Evolutionary conservation across 129 eudicot genomes (phyloP), one percentile per base, ranked within the genome.

Genomic region (Flaveria bidentis): DNA sequence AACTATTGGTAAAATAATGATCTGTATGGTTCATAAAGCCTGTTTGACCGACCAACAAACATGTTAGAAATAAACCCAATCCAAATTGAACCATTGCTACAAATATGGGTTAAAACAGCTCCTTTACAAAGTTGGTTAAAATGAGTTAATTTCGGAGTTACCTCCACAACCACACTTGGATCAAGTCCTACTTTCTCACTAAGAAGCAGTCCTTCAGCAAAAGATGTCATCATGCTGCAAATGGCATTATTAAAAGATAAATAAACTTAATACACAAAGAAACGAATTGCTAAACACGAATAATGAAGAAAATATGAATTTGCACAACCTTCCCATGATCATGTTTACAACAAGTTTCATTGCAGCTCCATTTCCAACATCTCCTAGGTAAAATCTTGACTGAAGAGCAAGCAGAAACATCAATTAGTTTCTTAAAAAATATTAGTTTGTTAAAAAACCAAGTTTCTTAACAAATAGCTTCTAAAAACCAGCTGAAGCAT

Each of bases 341-440:
- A 94, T 94, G 79, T 94, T 94, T 70, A 94, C 98, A 52, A 94
- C 97, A 76, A 90, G 97, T 80, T 94, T 94, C 97, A 94, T 94
- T 14, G 96, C 98, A 4, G 98, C 93, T 83, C 98, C 97, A 78
- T 94, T 91, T 68, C 98, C 98, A 66, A 94, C 96, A 68, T 91
- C 97, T 56, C 97, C 98, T 51, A 94, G 93, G 83, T 85, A 93
- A 83, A 93, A 90, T 79, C 84, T 89, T 58, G 98, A 90, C 98
- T 93, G 86, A 18, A 76, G 61, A 18, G 14, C 30, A 42, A 80
- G 51, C 55, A 63, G 46, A 42, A 71, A 52, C 15, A 63, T 11
- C 11, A 45, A 72, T 76, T 50, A 4, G 47, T 46, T 73, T 71
- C 7, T 67, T 73, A 52, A 9, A 30, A 23, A 6, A 36, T 36